A percentile compares a stretch with the other conserved stretches of the same genome.
Evolutionary conservation across 2,329 filamentous ascomycete species (phyloP).

Genomic region (Arthrobotrys sphaeroides): DNA sequence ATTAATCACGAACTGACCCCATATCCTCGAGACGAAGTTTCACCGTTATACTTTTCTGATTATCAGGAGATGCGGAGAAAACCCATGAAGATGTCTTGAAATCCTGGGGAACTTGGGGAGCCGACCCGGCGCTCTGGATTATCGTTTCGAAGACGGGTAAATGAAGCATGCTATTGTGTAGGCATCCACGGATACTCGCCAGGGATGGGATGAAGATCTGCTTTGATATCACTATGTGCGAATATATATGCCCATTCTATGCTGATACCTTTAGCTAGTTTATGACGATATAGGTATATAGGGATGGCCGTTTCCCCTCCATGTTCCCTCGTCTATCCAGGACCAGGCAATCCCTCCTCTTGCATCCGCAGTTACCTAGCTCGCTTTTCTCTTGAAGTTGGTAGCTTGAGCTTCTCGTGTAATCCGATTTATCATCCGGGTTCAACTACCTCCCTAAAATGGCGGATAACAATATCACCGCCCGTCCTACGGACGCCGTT

Average conservation of each 20-base stretch:
- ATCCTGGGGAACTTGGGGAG: not conserved
- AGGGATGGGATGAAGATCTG: not conserved
- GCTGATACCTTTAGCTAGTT: no score
- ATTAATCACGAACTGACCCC: not conserved
- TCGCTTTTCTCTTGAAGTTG: not conserved
- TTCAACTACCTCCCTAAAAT: slow-evolving; percentile 10
- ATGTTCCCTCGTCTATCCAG: not conserved
- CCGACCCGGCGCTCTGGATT: slow-evolving; percentile 28
- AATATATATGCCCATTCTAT: not conserved
- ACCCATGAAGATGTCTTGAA: not conserved
- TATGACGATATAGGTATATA: slow-evolving; percentile 7
- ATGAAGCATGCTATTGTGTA: slow-evolving; percentile 11
- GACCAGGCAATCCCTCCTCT: slow-evolving; percentile 7
- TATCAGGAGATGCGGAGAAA: slow-evolving; percentile 22
- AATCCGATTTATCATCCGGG: not conserved
- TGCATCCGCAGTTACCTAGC: not conserved
- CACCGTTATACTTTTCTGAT: not conserved
- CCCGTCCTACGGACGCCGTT: not conserved
- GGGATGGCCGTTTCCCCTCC: not conserved
- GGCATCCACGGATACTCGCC: not conserved
- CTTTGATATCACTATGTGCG: not conserved
- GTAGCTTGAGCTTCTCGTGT: slow-evolving; percentile 17
- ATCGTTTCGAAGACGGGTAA: slow-evolving; percentile 52
- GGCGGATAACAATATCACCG: slow-evolving; percentile 24
- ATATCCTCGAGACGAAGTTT: slow-evolving; percentile 29